These are phyloP conservation scores for Microcos paniculata DNA, from an alignment of 345 rosid genomes.

Conservation along the genomic window DNA sequence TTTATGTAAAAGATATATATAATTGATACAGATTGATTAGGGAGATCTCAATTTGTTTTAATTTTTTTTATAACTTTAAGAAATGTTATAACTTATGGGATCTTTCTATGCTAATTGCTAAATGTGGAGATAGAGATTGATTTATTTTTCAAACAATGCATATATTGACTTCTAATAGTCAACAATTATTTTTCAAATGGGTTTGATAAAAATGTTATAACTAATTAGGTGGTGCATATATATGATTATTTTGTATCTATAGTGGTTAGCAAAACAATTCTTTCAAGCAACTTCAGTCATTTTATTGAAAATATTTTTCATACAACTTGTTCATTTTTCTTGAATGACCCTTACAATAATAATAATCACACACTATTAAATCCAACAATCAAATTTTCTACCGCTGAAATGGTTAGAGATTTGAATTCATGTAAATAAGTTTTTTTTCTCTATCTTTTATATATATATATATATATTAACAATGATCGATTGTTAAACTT, in stretches of 20 bases:
- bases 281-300: background rate
- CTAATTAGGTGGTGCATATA: background rate
- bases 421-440: too few relatives aligned
- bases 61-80: background rate
- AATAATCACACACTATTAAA: too few relatives aligned
- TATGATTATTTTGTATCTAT: background rate
- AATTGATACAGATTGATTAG: too few relatives aligned
- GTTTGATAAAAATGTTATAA: background rate
- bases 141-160: background rate
- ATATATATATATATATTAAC: too few relatives aligned
- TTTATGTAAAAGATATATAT: too few relatives aligned
- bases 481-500: too few relatives aligned
- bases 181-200: background rate
- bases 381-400: background rate
- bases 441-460: too few relatives aligned
- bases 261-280: background rate
- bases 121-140: background rate
- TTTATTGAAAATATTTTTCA: background rate
- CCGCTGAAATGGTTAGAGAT: background rate
- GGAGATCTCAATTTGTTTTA: too few relatives aligned
- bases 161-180: background rate
- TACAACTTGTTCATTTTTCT: background rate
- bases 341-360: background rate
- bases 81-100: background rate
- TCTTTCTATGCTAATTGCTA: background rate